Conservation (phyloP, 306 rosid genomes). For the Begonia fuchsioides region DNA sequence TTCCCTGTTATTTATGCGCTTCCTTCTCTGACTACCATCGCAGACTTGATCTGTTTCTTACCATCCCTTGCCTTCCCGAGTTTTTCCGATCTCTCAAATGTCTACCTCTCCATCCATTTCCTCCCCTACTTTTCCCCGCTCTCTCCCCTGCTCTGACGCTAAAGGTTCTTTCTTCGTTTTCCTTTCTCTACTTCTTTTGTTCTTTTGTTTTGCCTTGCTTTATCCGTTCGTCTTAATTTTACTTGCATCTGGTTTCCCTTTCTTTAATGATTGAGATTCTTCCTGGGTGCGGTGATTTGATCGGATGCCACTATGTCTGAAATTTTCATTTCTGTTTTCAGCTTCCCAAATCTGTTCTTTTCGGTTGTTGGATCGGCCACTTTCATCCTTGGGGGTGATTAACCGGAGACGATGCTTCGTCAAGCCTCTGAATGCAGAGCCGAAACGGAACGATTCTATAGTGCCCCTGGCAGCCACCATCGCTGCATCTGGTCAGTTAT, state of each 20-base stretch:
- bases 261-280: background rate
- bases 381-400: slow-evolving; percentile 16
- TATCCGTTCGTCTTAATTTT: background rate
- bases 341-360: slow-evolving; percentile 35
- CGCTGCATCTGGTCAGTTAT: slow-evolving; percentile 32
- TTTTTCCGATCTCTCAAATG: slow-evolving; percentile 16
- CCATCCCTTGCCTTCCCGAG: slow-evolving; percentile 29
- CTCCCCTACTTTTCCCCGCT: slow-evolving; percentile 18
- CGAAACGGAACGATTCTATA: slow-evolving; percentile 33
- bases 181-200: background rate
- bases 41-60: background rate
- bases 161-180: slow-evolving; percentile 26
- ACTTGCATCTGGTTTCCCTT: background rate
- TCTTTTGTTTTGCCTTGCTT: background rate
- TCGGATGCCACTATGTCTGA: slow-evolving; percentile 1
- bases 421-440: slow-evolving; percentile 40
- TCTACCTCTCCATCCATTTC: slow-evolving; percentile 40
- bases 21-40: background rate
- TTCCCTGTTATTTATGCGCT: background rate
- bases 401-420: slow-evolving; percentile 24
- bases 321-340: slow-evolving; percentile 17
- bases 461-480: slow-evolving; percentile 40
- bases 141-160: slow-evolving; percentile 23
- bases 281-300: background rate
- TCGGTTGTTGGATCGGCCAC: slow-evolving; percentile 19